A percentile compares a stretch with the other conserved stretches of the same genome.
Evolutionary conservation across 345 rosid genomes (phyloP).

Genomic region (Chamaenerion angustifolium): DNA sequence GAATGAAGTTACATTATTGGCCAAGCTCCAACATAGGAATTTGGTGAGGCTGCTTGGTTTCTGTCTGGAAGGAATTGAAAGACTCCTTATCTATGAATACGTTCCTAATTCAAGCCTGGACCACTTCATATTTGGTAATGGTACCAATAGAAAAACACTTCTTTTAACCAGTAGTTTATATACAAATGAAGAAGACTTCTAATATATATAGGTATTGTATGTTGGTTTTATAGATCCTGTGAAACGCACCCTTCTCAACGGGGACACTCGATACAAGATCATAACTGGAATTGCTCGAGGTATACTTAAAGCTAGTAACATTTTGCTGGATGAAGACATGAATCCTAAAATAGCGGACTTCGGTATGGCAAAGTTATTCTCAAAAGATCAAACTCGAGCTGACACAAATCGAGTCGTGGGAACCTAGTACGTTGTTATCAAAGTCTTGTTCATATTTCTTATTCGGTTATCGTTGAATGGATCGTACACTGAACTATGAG

Average conservation of each 20-base stretch:
- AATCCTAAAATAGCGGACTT: constrained; percentile 17
- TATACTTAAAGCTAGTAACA: constrained; percentile 14
- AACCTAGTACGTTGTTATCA: constrained; percentile 12
- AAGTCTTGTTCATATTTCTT: too few species aligned
- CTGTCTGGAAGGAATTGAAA: constrained; percentile 41
- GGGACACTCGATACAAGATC: constrained; percentile 14
- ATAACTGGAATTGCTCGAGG: constrained; percentile 18
- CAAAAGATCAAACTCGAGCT: constrained; percentile 1
- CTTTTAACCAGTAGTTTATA: too few species aligned
- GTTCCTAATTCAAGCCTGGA: constrained; percentile 19
- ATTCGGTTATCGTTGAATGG: too few species aligned
- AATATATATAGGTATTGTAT: too few species aligned
- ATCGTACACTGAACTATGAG: too few species aligned
- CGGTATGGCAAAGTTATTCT: constrained; percentile 16
- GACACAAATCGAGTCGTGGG: constrained; percentile 17
- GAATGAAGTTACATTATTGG: constrained; percentile 41
- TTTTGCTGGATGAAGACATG: constrained; percentile 11
- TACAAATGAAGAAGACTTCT: too few species aligned
- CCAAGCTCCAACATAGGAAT: constrained; percentile 45
- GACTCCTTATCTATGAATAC: constrained; percentile 34
- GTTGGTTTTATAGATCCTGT: too few species aligned
- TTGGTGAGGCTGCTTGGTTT: constrained; percentile 45
- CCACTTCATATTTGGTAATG: constrained; percentile 1
- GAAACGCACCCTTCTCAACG: constrained; percentile 2
- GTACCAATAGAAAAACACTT: too few species aligned